phyloP scores from a whole-genome alignment of 352 stramenopile genomes.

The Phytophthora macrochlamydospora region DNA sequence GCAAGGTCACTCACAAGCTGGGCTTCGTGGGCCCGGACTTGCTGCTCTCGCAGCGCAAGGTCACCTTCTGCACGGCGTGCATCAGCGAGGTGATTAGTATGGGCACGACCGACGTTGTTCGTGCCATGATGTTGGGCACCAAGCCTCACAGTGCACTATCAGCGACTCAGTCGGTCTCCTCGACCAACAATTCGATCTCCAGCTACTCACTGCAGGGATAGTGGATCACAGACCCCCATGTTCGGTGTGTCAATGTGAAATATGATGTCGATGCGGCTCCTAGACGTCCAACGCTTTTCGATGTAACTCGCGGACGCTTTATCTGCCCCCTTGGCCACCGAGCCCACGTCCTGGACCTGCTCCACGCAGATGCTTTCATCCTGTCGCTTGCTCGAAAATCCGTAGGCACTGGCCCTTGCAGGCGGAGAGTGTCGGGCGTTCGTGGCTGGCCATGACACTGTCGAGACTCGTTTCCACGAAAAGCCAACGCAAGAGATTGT shows the following conservation, averaged over 20 bases:
- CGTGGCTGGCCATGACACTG: conserved; percentile 12
- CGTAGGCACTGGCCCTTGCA: conserved; percentile 19
- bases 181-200: conserved; percentile 1
- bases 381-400: conserved; percentile 20
- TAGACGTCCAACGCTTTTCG: not conserved
- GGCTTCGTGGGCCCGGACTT: conserved; percentile 7
- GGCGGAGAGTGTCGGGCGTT: conserved; percentile 30
- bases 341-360: no score
- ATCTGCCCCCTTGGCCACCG: no score
- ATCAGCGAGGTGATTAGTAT: conserved; percentile 4
- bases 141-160: not conserved
- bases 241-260: not conserved
- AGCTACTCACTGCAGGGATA: conserved; percentile 1
- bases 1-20: conserved; percentile 8
- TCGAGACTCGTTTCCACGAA: not conserved
- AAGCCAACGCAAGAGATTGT: not conserved
- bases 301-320: not conserved
- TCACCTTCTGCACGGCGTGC: conserved; percentile 12
- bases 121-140: conserved; percentile 10
- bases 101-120: conserved; percentile 3
- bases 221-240: not conserved
- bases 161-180: conserved; percentile 5
- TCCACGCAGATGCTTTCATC: not conserved
- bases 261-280: not conserved
- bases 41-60: conserved; percentile 7